These are phyloP conservation scores for Thymus quinquecostatus DNA, from an alignment of 257 asterid species.

Conservation along the genomic window DNA sequence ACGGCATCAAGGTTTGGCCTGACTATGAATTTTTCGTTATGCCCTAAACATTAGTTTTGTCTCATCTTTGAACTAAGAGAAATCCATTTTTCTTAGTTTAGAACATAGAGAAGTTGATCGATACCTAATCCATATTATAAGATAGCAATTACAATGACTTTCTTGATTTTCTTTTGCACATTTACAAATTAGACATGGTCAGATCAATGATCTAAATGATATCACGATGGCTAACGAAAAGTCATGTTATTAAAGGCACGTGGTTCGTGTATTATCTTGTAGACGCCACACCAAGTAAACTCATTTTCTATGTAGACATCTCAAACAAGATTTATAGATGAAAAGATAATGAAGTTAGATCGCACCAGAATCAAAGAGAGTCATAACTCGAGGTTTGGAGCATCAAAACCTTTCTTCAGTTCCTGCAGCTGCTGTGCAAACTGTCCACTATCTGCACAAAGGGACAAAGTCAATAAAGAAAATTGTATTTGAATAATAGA, in stretches of 20 bases:
- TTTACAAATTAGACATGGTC: constrained; percentile 6
- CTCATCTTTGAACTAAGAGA: neutral
- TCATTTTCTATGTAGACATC: neutral
- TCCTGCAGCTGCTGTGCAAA: neutral
- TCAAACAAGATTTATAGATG: neutral
- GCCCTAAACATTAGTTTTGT: constrained; percentile 26
- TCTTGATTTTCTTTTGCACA: neutral
- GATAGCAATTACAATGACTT: neutral
- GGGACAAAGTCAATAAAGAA: constrained; percentile 17
- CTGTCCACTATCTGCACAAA: constrained; percentile 18
- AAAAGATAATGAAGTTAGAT: neutral
- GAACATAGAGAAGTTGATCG: constrained; percentile 7
- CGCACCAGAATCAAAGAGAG: constrained; percentile 15
- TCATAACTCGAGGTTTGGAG: neutral
- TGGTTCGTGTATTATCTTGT: neutral
- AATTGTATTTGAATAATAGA: neutral
- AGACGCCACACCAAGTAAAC: neutral
- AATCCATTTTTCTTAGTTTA: neutral
- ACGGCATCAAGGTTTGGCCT: constrained; percentile 21
- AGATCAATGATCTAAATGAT: neutral
- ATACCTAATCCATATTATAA: constrained; percentile 26
- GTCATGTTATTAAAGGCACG: neutral
- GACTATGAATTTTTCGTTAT: constrained; percentile 7
- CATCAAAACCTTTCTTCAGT: constrained; percentile 1
- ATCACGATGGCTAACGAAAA: neutral